These are phyloP conservation scores for Xylaria digitata DNA, from an alignment of 2,329 filamentous ascomycete genomes.

Conservation along the genomic window DNA sequence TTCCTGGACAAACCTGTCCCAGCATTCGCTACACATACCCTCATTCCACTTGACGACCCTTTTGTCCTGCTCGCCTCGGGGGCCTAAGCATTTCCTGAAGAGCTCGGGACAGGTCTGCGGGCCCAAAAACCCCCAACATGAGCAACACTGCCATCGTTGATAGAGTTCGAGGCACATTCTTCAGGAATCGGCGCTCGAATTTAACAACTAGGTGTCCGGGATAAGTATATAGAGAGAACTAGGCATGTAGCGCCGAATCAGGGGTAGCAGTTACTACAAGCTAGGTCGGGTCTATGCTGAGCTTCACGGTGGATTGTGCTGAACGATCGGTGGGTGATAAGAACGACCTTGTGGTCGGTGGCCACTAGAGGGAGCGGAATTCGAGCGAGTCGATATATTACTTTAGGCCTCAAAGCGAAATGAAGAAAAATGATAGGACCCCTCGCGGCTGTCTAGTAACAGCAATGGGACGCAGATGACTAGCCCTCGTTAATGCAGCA, in stretches of 20 bases:
- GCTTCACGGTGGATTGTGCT: conserved; percentile 8
- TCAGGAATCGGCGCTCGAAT: neutral
- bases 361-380: neutral
- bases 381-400: conserved; percentile 3
- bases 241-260: neutral
- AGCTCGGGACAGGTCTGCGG: conserved; percentile 48
- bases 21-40: conserved; percentile 51
- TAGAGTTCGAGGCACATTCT: conserved; percentile 52
- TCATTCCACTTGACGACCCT: conserved; percentile 49
- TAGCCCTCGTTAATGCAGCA: conserved; percentile 30
- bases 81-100: conserved; percentile 50
- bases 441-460: conserved; percentile 51
- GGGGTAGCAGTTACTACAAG: neutral
- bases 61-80: conserved; percentile 51
- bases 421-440: neutral
- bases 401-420: conserved; percentile 6
- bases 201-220: neutral
- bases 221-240: neutral
- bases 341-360: neutral
- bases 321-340: neutral
- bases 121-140: conserved; percentile 50
- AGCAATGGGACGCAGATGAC: conserved; percentile 41
- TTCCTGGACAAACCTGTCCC: conserved; percentile 49
- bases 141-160: conserved; percentile 50
- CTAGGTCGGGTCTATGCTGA: neutral